Base-by-base conservation (phyloP, 768 basidiomycete species). In the Sarcodon sp. region DNA sequence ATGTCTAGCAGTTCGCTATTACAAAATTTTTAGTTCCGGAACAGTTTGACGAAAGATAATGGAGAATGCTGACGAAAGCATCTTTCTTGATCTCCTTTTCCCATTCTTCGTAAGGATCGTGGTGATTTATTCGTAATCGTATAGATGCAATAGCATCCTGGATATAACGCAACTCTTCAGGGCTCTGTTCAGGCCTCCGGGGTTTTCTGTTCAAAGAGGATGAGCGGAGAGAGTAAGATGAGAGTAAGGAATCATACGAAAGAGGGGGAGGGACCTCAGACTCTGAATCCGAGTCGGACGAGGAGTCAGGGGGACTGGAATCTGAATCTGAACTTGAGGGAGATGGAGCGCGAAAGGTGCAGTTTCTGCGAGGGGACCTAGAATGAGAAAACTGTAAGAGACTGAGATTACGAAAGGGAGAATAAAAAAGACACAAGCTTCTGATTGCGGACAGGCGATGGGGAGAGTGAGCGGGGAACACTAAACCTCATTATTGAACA, bases 291-390 rank as follows among this genome's bases (percentile, higher is more conserved):
- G 70, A 69, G 32, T 68, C 67, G 7, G 65, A 65, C 1, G 63
- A 64, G 50, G 61, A 62, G 0, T 63, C 59, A 9, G 55, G 50
- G n/a, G 55, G 51, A 13, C 54, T 60, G n/a, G 57, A 53, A 5
- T 69, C 69, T 1, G 61, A 66, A 37, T 72, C 71, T 39, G 66
- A 67, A 37, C 64, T 57, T 41, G 68, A 66, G 49, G 76, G 75
- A 5, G 73, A 70, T 32, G 70, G 69, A 4, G 78, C 59, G 12
- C 76, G 77, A 54, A 76, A 81, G 6, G 75, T 74, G 11, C 75
- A 77, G 4, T 66, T 62, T 34, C 67, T 61, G n/a, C 72, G 62
- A 31, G 47, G 49, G 6, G 32, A 47, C 35, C 56, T 53, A 32
- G 18, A 18, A 12, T 27, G 13, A 9, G 49, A 49, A 50, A 57